Evolutionary conservation across 108 stramenopile species (phyloP).

Genomic region (Cyclotella distinguenda): DNA sequence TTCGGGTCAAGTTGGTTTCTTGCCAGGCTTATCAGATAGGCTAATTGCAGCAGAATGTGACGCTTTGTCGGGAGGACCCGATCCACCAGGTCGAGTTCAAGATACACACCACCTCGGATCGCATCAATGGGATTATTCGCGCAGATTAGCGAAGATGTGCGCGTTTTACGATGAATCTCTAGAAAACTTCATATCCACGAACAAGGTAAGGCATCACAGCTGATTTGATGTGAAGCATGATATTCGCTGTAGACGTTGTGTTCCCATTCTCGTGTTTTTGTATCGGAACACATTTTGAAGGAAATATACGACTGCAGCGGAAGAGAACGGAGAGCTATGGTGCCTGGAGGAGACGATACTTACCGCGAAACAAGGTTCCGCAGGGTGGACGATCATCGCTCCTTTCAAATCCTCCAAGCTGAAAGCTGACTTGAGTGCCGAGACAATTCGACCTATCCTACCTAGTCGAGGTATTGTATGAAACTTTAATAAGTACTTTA

Average conservation of each 20-base stretch:
- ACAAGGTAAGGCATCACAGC: slow-evolving; percentile 46
- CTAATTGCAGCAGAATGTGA: slow-evolving; percentile 50
- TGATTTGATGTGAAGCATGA: background rate
- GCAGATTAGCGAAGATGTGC: slow-evolving; percentile 57
- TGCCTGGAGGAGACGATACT: slow-evolving; percentile 7
- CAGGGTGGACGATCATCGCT: background rate
- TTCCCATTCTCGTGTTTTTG: background rate
- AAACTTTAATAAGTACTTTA: too few relatives aligned
- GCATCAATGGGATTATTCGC: slow-evolving; percentile 82
- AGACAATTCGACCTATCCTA: too few relatives aligned
- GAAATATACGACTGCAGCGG: slow-evolving; percentile 1
- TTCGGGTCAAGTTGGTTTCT: slow-evolving; percentile 10
- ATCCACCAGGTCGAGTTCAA: slow-evolving; percentile 43
- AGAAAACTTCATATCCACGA: slow-evolving; percentile 70
- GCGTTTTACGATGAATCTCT: slow-evolving; percentile 54
- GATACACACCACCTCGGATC: slow-evolving; percentile 83
- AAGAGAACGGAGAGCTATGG: slow-evolving; percentile 1
- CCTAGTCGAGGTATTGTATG: too few relatives aligned
- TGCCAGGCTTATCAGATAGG: slow-evolving; percentile 47
- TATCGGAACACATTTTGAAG: background rate
- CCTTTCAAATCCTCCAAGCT: background rate
- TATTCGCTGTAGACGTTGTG: background rate
- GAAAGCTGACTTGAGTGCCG: too few relatives aligned
- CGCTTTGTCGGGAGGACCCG: slow-evolving; percentile 56
- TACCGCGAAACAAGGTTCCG: background rate